Base-by-base conservation (phyloP, 2,329 filamentous ascomycete genomes). In the Phialemoniopsis sp. region DNA sequence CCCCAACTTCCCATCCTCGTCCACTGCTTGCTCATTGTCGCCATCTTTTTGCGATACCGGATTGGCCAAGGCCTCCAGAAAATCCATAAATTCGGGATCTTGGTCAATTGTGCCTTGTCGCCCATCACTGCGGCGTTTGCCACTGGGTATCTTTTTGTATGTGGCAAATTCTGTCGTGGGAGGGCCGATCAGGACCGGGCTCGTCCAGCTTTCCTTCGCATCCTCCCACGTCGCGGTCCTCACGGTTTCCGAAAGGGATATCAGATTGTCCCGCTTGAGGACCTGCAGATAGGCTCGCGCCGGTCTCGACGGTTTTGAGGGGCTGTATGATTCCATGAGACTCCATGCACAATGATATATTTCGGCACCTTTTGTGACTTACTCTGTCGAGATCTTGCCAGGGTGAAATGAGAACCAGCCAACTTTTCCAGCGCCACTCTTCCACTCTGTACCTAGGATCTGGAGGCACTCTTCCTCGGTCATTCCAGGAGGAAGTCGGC, bases 91-190 rank as follows among this genome's bases (percentile, higher is more conserved):
- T 52, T 97, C 93, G 0, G 88, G 82, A 55, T 98, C 93, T 58
- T 95, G 89, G 53, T 98, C 93, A 49, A 98, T 97, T 4, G 89
- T 95, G 38, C 91, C 93, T 59, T 95, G 88, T 13, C 90, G 82
- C 38, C 82, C 80, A 67, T 98, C 93, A 39, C 80, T 78, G 28
- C 89, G 82, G 36, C 79, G 78, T 58, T 87, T 88, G 29, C 73
- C 78, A 43, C 78, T 79, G 2, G 91, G 89, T 2, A 89, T 78
- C 53, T 90, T 90, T 49, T 88, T 87, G 65, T 90, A 95, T 1
- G 85, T 78, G 14, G 90, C 81, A 53, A 87, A 87, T 54, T 95
- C 90, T 36, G 96, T 70, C 5, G 77, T 76, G 0, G 93, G 90
- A 2, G 86, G 87, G 0, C 87, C 86, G 39, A 93, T 69, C 3